Evolutionary conservation across 2,329 filamentous ascomycete species (phyloP), one percentile per base, ranked within the genome.

Genomic region (Emericellopsis atlantica): DNA sequence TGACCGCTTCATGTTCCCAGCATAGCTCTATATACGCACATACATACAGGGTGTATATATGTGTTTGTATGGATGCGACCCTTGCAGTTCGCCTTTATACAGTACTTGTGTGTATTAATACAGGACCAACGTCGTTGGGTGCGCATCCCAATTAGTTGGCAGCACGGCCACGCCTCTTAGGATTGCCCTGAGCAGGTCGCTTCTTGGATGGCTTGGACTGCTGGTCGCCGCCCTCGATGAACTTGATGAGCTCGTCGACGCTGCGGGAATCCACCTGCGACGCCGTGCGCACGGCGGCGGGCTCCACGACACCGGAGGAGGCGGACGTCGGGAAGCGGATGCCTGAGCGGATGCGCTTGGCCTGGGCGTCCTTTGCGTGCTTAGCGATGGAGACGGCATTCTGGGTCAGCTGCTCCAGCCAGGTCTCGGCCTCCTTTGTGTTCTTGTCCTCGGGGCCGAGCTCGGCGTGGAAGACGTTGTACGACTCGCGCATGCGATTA

Each of bases 361-460:
- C 79, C 61, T 92, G 81, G 32, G 85, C 71, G 48, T 92, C 84
- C 66, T 95, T 94, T 45, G 86, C 84, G 54, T 94, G 88, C 68
- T 93, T 95, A 39, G 89, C 90, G 49, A 96, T 88, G 29, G 79
- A 84, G 33, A 98, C 92, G 36, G 92, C 92, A 54, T 93, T 95
- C 61, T 93, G 85, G 1, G 90, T 96, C 44, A 98, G 76, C 62
- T 95, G 89, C 62, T 95, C 87, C 21, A 96, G 76, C 92, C 92
- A 98, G 55, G 77, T 85, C 67, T 95, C 89, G 3, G 92, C 90
- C 60, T 98, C 92, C 69, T 95, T 95, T 47, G 92, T 98, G 69
- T 98, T 96, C 62, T 89, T 87, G 61, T 96, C 89, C 32, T 94
- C 81, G 2, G 88, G 69, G 23, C 92, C 92, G 5, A 98, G 80